Evolutionary conservation across 2,329 filamentous ascomycete genomes (phyloP).

Genomic region (Fusarium acutatum): DNA sequence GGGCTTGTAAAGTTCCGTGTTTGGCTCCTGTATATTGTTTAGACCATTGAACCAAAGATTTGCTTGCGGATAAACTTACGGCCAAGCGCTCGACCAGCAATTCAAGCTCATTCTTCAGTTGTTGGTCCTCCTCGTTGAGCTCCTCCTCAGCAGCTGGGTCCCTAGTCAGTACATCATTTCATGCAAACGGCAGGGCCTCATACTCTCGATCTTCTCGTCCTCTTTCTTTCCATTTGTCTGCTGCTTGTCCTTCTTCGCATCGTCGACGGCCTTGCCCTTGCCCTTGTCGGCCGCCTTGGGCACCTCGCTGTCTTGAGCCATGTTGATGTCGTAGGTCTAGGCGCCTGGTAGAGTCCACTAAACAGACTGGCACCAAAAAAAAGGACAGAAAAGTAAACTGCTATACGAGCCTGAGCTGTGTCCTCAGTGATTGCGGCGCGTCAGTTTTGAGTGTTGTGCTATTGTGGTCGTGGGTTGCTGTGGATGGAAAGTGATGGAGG

Average conservation of each 20-base stretch:
- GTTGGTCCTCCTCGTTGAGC: conserved; percentile 96
- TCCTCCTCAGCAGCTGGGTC: conserved; percentile 71
- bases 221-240: conserved; percentile 80
- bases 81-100: conserved; percentile 97
- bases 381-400: conserved; percentile 6
- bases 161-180: conserved; percentile 33
- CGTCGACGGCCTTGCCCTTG: conserved; percentile 89
- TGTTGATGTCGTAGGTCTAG: conserved; percentile 58
- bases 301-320: conserved; percentile 95
- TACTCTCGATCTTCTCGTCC: conserved; percentile 68
- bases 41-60: conserved; percentile 5
- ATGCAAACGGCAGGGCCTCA: conserved; percentile 32
- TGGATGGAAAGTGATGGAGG: conserved; percentile 51
- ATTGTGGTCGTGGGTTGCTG: conserved; percentile 38
- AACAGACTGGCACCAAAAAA: conserved; percentile 18
- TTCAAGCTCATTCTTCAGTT: conserved; percentile 96
- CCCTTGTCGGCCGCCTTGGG: conserved; percentile 89
- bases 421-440: conserved; percentile 11
- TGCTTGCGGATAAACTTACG: conserved; percentile 57
- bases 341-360: conserved; percentile 40
- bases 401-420: conserved; percentile 5
- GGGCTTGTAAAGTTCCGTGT: conserved; percentile 87
- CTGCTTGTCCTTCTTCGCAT: conserved; percentile 74
- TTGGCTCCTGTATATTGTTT: conserved; percentile 72
- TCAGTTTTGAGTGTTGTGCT: conserved; percentile 28